These are phyloP conservation scores for Chytridium lagenaria DNA, from an alignment of 371 early-diverging fungal species.

Conservation along the genomic window DNA sequence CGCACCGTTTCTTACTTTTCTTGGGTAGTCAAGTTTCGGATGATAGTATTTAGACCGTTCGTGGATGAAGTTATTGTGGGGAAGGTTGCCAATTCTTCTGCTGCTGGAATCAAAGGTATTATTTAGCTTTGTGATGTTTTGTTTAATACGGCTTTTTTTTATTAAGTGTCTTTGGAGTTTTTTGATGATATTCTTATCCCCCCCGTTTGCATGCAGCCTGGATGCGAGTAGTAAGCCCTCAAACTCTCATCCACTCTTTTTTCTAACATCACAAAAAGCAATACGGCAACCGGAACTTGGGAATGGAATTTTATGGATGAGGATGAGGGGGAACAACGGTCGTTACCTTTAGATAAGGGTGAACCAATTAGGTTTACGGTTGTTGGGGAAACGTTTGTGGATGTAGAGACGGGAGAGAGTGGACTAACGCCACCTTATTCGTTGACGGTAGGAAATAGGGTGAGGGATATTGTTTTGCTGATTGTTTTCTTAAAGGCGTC, in stretches of 20 bases:
- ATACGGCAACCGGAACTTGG: slow-evolving; percentile 73
- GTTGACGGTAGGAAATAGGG: slow-evolving; percentile 6
- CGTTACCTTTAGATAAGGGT: slow-evolving; percentile 80
- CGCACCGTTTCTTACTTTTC: background rate
- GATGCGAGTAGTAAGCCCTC: slow-evolving; percentile 64
- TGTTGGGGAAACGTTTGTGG: slow-evolving; percentile 76
- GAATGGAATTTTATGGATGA: slow-evolving; percentile 85
- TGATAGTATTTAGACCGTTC: slow-evolving; percentile 92
- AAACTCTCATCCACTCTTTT: background rate
- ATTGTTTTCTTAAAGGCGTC: no score
- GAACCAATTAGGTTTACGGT: slow-evolving; percentile 82
- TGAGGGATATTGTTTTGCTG: no score
- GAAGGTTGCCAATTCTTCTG: slow-evolving; percentile 73
- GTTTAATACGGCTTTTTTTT: slow-evolving; percentile 26
- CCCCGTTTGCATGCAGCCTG: slow-evolving; percentile 49
- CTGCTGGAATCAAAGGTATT: slow-evolving; percentile 75
- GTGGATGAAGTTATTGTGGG: slow-evolving; percentile 86
- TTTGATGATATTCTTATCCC: slow-evolving; percentile 93
- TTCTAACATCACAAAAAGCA: slow-evolving; percentile 30
- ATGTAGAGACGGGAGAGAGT: slow-evolving; percentile 49
- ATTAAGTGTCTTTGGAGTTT: slow-evolving; percentile 80
- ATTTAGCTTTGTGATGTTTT: slow-evolving; percentile 6
- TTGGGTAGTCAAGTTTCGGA: slow-evolving; percentile 69
- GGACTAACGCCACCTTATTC: background rate
- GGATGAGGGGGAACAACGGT: slow-evolving; percentile 44